A percentile compares a stretch with the other conserved stretches of the same genome.
Conservation (phyloP, 2,329 filamentous ascomycete genomes). For the Clonostachys rosea region DNA sequence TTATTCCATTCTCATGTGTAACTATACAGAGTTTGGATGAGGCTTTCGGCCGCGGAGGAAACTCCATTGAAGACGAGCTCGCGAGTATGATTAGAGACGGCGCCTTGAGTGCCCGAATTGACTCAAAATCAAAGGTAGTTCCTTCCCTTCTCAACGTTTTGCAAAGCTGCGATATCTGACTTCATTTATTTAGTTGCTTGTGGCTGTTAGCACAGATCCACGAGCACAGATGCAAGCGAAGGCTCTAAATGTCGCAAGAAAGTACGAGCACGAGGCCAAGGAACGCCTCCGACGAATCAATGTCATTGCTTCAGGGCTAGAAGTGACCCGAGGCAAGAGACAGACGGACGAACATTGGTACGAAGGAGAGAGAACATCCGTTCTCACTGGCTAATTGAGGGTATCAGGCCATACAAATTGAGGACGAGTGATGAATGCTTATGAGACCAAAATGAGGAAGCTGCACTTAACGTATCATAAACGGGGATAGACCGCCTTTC, state of each 20-base stretch:
- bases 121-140: slow-evolving; percentile 65
- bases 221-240: slow-evolving; percentile 67
- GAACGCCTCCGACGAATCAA: slow-evolving; percentile 76
- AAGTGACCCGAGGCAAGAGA: slow-evolving; percentile 39
- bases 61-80: slow-evolving; percentile 69
- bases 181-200: slow-evolving; percentile 51
- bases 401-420: background rate
- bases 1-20: slow-evolving; percentile 84
- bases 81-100: slow-evolving; percentile 71
- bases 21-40: slow-evolving; percentile 73
- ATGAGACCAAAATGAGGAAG: too few species aligned
- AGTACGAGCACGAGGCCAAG: slow-evolving; percentile 71
- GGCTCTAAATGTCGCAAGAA: slow-evolving; percentile 61
- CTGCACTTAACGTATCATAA: too few species aligned
- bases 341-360: background rate
- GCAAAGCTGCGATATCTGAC: slow-evolving; percentile 5
- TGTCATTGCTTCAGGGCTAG: slow-evolving; percentile 69
- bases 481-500: too few species aligned
- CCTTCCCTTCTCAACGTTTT: background rate
- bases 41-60: slow-evolving; percentile 64
- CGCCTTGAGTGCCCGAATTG: slow-evolving; percentile 73
- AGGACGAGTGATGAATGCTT: background rate
- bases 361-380: background rate
- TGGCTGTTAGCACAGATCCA: slow-evolving; percentile 63
- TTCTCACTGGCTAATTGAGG: background rate